Percentiles rank a stretch among this genome's conserved stretches.
Evolutionary conservation across 495 filamentous ascomycete genomes (phyloP).

Genomic region (Chaetomium cochliodes): DNA sequence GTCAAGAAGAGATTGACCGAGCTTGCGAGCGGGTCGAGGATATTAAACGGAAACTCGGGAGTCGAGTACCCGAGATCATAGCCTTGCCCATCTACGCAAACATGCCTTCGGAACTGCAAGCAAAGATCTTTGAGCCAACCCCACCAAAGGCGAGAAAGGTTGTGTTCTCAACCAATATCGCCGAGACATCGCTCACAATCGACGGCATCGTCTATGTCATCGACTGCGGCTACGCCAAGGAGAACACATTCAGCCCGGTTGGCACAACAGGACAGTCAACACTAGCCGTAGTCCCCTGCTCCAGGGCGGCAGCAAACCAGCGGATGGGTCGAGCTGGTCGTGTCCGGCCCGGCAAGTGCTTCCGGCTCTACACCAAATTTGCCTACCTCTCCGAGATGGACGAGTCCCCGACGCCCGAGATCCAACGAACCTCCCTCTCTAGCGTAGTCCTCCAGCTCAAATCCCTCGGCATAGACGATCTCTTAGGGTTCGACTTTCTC

Average conservation of each 20-base stretch:
- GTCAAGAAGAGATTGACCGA: conserved; percentile 87
- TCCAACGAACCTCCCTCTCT: conserved; percentile 86
- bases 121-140: conserved; percentile 88
- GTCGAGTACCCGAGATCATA: conserved; percentile 79
- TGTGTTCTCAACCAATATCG: conserved; percentile 86
- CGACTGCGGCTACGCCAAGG: conserved; percentile 89
- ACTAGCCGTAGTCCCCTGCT: conserved; percentile 86
- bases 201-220: conserved; percentile 92
- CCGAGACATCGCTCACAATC: conserved; percentile 84
- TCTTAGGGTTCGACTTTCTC: conserved; percentile 96
- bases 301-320: conserved; percentile 92
- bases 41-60: conserved; percentile 75
- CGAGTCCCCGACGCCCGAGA: conserved; percentile 90
- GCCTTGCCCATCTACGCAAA: conserved; percentile 89
- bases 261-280: conserved; percentile 83
- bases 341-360: conserved; percentile 91
- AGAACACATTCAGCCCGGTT: conserved; percentile 85
- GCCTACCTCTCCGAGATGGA: conserved; percentile 93
- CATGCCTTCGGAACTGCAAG: conserved; percentile 78
- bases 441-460: conserved; percentile 83
- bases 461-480: conserved; percentile 87
- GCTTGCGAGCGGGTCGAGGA: conserved; percentile 79
- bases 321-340: conserved; percentile 88
- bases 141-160: conserved; percentile 79
- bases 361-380: conserved; percentile 92